Evolutionary conservation across 108 stramenopile species (phyloP).

Genomic region (Cyclotella atomus): DNA sequence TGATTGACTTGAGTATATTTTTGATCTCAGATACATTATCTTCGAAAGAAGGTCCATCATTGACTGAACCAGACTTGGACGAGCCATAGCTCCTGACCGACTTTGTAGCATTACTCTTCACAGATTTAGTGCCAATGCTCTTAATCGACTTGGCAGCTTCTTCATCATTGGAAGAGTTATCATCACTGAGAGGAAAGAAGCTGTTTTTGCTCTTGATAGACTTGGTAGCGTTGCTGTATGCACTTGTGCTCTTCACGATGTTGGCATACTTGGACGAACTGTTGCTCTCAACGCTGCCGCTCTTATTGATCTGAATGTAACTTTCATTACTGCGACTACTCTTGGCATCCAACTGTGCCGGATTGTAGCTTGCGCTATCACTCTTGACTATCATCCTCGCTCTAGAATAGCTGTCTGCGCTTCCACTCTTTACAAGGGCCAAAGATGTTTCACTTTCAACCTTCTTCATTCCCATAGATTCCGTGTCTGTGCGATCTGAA

Average conservation of each 20-base stretch:
- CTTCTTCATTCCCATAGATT: background rate
- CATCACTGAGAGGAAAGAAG: conserved; percentile 1
- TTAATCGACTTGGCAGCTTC: background rate
- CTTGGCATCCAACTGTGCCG: background rate
- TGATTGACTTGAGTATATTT: conserved; percentile 12
- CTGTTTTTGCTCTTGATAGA: background rate
- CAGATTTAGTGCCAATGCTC: background rate
- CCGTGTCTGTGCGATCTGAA: background rate
- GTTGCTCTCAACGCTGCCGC: background rate
- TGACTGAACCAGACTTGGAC: background rate
- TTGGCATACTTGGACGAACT: background rate
- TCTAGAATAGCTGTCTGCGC: background rate
- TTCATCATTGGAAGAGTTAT: background rate
- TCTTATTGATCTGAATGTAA: background rate
- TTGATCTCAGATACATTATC: conserved; percentile 25
- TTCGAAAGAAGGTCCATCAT: conserved; percentile 7
- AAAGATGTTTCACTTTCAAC: background rate
- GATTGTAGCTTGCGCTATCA: background rate
- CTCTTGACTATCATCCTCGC: background rate
- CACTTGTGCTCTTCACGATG: background rate
- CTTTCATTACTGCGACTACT: background rate
- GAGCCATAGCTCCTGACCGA: background rate
- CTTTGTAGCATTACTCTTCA: background rate
- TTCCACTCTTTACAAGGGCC: background rate
- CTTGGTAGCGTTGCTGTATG: background rate